A percentile compares a stretch with the other conserved stretches of the same genome.
Conservation (phyloP, 164 flowering plant genomes). For the Litsea cubeba region DNA sequence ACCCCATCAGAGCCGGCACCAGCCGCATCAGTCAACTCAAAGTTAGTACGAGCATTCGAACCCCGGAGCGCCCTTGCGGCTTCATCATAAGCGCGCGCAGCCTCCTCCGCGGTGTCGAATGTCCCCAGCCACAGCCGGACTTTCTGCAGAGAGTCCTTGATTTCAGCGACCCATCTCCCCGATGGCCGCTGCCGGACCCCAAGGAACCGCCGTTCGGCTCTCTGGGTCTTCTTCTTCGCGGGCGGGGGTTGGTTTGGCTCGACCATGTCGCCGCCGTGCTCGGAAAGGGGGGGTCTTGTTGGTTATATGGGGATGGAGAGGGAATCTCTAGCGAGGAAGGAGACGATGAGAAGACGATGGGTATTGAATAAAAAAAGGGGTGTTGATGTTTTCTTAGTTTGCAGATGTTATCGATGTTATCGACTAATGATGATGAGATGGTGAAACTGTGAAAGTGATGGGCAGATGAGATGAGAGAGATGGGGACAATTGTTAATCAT, state of each 20-base stretch:
- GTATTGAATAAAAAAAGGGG: too few relatives aligned
- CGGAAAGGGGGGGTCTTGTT: background rate
- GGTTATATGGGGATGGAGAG: too few relatives aligned
- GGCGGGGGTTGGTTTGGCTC: slow-evolving; percentile 2
- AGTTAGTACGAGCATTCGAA: slow-evolving; percentile 23
- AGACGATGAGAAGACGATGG: too few relatives aligned
- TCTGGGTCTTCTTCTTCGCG: slow-evolving; percentile 10
- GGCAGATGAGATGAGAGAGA: too few relatives aligned
- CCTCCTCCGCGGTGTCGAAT: slow-evolving; percentile 22
- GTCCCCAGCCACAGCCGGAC: slow-evolving; percentile 28
- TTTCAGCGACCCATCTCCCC: slow-evolving; percentile 26
- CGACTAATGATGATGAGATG: too few relatives aligned
- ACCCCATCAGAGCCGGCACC: background rate
- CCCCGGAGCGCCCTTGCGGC: slow-evolving; percentile 23
- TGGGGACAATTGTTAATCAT: too few relatives aligned
- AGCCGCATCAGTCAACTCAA: slow-evolving; percentile 5
- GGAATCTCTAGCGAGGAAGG: too few relatives aligned
- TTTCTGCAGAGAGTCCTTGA: slow-evolving; percentile 25
- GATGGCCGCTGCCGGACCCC: slow-evolving; percentile 26
- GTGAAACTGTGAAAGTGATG: too few relatives aligned
- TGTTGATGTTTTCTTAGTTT: too few relatives aligned
- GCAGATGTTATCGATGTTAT: too few relatives aligned
- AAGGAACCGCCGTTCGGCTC: slow-evolving; percentile 12
- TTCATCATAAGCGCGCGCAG: slow-evolving; percentile 20
- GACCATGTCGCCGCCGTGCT: background rate